These are phyloP conservation scores for Ramaria sp. DNA, from an alignment of 768 basidiomycete species.

Conservation along the genomic window DNA sequence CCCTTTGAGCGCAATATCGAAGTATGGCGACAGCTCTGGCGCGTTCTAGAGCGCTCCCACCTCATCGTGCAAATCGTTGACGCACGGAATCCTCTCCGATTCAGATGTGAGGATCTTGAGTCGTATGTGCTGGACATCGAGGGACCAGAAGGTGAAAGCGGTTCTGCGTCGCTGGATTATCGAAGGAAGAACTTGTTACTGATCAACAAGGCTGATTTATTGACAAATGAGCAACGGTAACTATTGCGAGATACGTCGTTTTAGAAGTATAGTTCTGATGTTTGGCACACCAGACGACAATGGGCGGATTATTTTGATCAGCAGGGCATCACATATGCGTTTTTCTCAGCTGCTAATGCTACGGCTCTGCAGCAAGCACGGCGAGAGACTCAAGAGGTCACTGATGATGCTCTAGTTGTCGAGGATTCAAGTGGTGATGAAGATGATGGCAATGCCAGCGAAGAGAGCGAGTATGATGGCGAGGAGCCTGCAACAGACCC, in stretches of 20 bases:
- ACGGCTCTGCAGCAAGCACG: constrained; percentile 72
- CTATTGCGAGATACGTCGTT: neutral
- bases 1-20: constrained; percentile 97
- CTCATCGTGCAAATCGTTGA: constrained; percentile 94
- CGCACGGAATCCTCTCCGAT: constrained; percentile 85
- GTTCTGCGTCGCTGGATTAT: constrained; percentile 53
- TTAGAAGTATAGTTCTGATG: neutral
- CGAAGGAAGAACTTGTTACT: constrained; percentile 64
- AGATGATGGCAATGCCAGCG: constrained; percentile 12
- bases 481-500: constrained; percentile 19
- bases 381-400: constrained; percentile 19
- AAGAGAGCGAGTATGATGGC: constrained; percentile 11
- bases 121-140: constrained; percentile 78
- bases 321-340: constrained; percentile 68
- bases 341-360: constrained; percentile 89
- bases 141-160: constrained; percentile 69
- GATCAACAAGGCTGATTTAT: constrained; percentile 92
- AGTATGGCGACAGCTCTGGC: constrained; percentile 98
- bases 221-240: constrained; percentile 80
- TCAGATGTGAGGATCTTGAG: constrained; percentile 89
- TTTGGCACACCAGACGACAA: constrained; percentile 35
- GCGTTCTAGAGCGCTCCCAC: constrained; percentile 90
- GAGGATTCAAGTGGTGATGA: constrained; percentile 18
- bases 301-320: constrained; percentile 93
- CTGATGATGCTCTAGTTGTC: neutral